Conservation (phyloP, 345 rosid genomes). For the Eucalyptus shirleyi region DNA sequence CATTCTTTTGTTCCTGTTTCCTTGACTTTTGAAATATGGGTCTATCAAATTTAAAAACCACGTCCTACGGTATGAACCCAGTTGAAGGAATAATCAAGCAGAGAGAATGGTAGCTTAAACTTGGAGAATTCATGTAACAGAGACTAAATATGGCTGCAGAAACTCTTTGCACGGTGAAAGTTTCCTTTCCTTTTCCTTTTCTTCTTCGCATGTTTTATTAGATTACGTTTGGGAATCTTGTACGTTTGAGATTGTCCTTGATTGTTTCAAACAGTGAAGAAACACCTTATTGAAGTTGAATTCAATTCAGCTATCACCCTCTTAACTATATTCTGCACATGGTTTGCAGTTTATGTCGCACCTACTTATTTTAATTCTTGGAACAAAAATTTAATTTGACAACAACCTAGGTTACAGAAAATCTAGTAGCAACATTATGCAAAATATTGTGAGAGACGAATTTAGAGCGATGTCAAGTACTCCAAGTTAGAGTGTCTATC, state of each 20-base stretch:
- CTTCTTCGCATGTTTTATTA: accelerated
- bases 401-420: neutral
- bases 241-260: neutral
- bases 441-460: neutral
- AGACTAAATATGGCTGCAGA: too few relatives aligned
- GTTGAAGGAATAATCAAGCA: too few relatives aligned
- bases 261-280: neutral
- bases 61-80: too few relatives aligned
- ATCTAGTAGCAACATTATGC: neutral
- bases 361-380: too few relatives aligned
- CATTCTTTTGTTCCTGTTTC: too few relatives aligned
- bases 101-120: neutral
- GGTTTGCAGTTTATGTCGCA: accelerated
- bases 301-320: neutral
- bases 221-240: accelerated
- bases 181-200: neutral
- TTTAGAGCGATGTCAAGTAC: too few relatives aligned
- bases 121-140: too few relatives aligned
- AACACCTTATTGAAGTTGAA: neutral
- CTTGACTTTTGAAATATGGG: too few relatives aligned
- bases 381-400: neutral
- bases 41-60: too few relatives aligned
- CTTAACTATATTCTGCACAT: neutral
- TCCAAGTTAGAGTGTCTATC: too few relatives aligned
- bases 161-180: neutral